Evolutionary conservation across 495 filamentous ascomycete genomes (phyloP), one percentile per base, ranked within the genome.

Genomic region (Bombardia bombarda): DNA sequence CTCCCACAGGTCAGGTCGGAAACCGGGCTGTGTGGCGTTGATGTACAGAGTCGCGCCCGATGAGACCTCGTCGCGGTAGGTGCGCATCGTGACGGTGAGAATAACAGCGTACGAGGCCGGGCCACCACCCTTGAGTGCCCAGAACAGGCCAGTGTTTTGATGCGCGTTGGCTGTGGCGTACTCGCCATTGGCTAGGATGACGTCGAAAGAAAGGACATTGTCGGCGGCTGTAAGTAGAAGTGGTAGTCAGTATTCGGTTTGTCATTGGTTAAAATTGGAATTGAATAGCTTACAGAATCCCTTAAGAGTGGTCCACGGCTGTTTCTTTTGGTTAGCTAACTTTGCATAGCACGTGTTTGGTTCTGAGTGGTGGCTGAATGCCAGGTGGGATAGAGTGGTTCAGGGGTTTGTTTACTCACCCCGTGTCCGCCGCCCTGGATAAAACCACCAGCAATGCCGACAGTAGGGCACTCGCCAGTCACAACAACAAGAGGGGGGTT

Each of bases 401-500:
- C n/a, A n/a, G n/a, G n/a, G n/a, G n/a, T n/a, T n/a, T n/a, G n/a
- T n/a, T n/a, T n/a, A n/a, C n/a, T n/a, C n/a, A n/a, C n/a, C n/a
- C 67, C 70, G 50, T 83, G 78, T 2, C 83, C 83, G 14, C 80
- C 81, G 4, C 79, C 80, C 53, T 77, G 75, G 17, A 66, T 72
- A 46, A 77, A 75, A 2, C 72, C 72, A 23, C 68, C 74, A 0
- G 62, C 65, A 22, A 62, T 42, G 20, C 72, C 74, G 4, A 79
- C 74, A 3, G 69, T 74, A 0, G 61, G 56, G 46, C n/a, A n/a
- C n/a, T n/a, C n/a, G n/a, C n/a, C n/a, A n/a, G n/a, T n/a, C n/a
- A n/a, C n/a, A n/a, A n/a, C n/a, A n/a, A n/a, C n/a, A n/a, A n/a
- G n/a, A n/a, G n/a, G n/a, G n/a, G n/a, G n/a, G n/a, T n/a, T n/a